These are phyloP conservation scores for Suillus hirtellus DNA, from an alignment of 768 basidiomycete species.

Conservation along the genomic window DNA sequence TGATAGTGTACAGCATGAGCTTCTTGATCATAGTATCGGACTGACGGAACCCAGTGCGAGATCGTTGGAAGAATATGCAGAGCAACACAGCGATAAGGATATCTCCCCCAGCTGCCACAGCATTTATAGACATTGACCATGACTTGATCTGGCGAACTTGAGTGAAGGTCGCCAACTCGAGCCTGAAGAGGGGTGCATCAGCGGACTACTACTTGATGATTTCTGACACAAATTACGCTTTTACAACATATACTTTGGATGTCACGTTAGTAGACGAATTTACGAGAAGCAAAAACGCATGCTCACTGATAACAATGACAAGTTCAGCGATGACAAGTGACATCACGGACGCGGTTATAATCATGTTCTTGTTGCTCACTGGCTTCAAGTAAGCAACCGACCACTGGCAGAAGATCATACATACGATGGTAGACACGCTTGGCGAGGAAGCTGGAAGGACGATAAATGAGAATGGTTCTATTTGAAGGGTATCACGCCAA, in stretches of 20 bases:
- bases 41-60: conserved; percentile 48
- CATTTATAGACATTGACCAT: conserved; percentile 51
- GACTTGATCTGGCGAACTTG: conserved; percentile 48
- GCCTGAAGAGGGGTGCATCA: conserved; percentile 26
- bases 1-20: conserved; percentile 51
- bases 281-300: background rate
- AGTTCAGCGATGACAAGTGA: conserved; percentile 42
- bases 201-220: background rate
- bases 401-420: conserved; percentile 14
- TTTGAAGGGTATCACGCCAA: background rate
- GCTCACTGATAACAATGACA: conserved; percentile 32
- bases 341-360: conserved; percentile 33
- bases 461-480: background rate
- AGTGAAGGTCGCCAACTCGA: conserved; percentile 42
- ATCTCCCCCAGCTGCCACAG: conserved; percentile 46
- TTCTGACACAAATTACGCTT: conserved; percentile 30
- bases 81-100: conserved; percentile 46
- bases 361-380: conserved; percentile 47
- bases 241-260: conserved; percentile 31
- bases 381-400: conserved; percentile 20
- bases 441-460: conserved; percentile 39
- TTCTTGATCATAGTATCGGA: conserved; percentile 50
- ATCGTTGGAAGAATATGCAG: conserved; percentile 40
- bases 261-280: background rate
- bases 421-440: conserved; percentile 45